A percentile compares a stretch with the other conserved stretches of the same genome.
Evolutionary conservation across 2,329 filamentous ascomycete species (phyloP).

Genomic region (Diaporthe nobilis): DNA sequence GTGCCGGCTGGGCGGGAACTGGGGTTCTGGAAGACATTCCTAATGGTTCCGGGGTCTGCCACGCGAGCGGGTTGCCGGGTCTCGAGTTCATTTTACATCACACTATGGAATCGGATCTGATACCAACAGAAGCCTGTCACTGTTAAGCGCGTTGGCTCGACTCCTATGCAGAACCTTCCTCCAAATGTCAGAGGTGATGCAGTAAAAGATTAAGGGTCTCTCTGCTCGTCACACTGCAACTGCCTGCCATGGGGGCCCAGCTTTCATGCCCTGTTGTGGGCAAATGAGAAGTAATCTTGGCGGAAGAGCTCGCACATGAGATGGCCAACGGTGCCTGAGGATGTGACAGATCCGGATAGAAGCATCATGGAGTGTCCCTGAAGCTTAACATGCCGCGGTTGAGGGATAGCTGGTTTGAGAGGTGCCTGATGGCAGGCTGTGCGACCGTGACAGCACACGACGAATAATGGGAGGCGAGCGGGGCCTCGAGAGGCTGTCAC

Average conservation of each 20-base stretch:
- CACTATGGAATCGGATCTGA: constrained; percentile 8
- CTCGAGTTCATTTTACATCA: constrained; percentile 38
- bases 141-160: neutral
- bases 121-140: constrained; percentile 17
- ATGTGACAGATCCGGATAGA: constrained; percentile 25
- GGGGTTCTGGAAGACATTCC: constrained; percentile 1
- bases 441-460: constrained; percentile 22
- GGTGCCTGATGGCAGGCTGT: constrained; percentile 27
- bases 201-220: constrained; percentile 24
- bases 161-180: neutral
- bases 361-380: constrained; percentile 26
- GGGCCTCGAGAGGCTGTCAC: neutral
- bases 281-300: constrained; percentile 21
- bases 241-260: constrained; percentile 9
- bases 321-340: constrained; percentile 19
- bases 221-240: constrained; percentile 15
- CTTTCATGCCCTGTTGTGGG: neutral
- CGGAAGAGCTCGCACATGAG: neutral
- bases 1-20: constrained; percentile 28
- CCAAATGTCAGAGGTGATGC: constrained; percentile 8
- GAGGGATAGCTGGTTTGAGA: constrained; percentile 22
- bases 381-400: neutral
- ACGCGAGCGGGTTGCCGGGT: constrained; percentile 30
- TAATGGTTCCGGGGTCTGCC: constrained; percentile 26
- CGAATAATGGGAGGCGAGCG: neutral